Percentiles rank a stretch among this genome's conserved stretches.
Conservation (phyloP, 331 rosid species). For the Quercus phellos region DNA sequence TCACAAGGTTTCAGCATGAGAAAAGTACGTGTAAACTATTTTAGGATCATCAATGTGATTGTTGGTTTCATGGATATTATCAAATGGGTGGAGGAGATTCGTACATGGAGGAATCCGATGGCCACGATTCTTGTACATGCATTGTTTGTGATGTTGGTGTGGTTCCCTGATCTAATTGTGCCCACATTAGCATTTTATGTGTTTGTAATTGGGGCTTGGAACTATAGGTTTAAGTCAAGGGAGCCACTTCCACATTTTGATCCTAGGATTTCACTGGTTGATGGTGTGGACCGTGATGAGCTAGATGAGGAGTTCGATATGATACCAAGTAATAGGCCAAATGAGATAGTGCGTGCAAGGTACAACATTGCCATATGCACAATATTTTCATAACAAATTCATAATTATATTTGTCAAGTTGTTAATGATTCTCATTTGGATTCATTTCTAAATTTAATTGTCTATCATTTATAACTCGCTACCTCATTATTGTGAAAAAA, state of each 20-base stretch:
- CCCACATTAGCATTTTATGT: constrained; percentile 59
- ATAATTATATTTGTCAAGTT: fast-evolving
- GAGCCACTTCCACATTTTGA: constrained; percentile 63
- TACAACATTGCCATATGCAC: fast-evolving
- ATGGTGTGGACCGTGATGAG: constrained; percentile 58
- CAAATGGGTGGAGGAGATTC: constrained; percentile 67
- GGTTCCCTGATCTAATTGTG: constrained; percentile 78
- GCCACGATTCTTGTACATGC: constrained; percentile 71
- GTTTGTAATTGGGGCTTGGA: constrained; percentile 65
- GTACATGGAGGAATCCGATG: constrained; percentile 78
- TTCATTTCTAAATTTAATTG: too few species aligned
- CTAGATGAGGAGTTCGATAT: constrained; percentile 81
- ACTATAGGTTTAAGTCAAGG: constrained; percentile 54
- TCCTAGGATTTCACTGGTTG: constrained; percentile 52
- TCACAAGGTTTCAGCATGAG: constrained; percentile 65
- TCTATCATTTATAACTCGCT: too few species aligned
- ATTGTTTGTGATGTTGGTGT: constrained; percentile 56
- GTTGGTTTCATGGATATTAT: constrained; percentile 47
- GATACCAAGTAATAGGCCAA: constrained; percentile 39
- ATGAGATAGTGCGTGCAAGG: constrained; percentile 27
- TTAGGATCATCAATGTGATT: constrained; percentile 52
- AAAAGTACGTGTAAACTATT: constrained; percentile 75
- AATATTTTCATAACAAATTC: too few species aligned
- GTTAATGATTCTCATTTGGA: too few species aligned
- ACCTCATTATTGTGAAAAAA: too few species aligned